Conservation (phyloP, 805 yeast species). For the Starmerella riodocensis region DNA sequence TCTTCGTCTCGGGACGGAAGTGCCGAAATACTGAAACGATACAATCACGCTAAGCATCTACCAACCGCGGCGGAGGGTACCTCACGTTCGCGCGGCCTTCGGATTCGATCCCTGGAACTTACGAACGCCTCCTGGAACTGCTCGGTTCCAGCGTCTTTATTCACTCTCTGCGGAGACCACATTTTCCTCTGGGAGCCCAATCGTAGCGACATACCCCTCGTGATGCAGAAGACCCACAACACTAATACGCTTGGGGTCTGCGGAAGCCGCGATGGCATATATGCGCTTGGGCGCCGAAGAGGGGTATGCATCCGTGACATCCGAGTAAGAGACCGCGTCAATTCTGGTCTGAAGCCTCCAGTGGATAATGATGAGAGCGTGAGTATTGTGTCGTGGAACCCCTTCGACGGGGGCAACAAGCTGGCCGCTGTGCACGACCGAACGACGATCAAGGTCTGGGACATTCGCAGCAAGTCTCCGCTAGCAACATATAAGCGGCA, state of each 20-base stretch:
- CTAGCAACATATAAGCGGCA: slow-evolving; percentile 45
- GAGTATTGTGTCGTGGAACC: slow-evolving; percentile 48
- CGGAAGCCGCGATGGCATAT: slow-evolving; percentile 35
- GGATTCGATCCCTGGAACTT: slow-evolving; percentile 30
- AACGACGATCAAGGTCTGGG: slow-evolving; percentile 57
- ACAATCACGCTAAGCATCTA: slow-evolving; percentile 62
- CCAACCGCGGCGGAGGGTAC: slow-evolving; percentile 9
- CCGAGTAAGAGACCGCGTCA: slow-evolving; percentile 34
- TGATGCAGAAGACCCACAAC: slow-evolving; percentile 41
- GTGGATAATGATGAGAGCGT: slow-evolving; percentile 28
- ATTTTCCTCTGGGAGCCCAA: slow-evolving; percentile 66
- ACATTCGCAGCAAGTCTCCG: slow-evolving; percentile 46
- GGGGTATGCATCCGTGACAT: slow-evolving; percentile 68
- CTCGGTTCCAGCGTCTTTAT: slow-evolving; percentile 34
- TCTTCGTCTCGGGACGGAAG: slow-evolving; percentile 28
- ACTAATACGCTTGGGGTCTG: slow-evolving; percentile 39
- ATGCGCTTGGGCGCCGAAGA: slow-evolving; percentile 47
- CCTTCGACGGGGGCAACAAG: slow-evolving; percentile 32
- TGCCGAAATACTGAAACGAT: slow-evolving; percentile 67
- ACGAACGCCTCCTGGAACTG: slow-evolving; percentile 35
- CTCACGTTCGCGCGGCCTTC: slow-evolving; percentile 18
- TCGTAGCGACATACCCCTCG: slow-evolving; percentile 45
- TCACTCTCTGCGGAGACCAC: slow-evolving; percentile 54
- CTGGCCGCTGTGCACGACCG: slow-evolving; percentile 49
- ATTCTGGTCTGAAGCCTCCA: slow-evolving; percentile 36